Evolutionary conservation across 2,329 filamentous ascomycete genomes (phyloP), one percentile per base, ranked within the genome.

Genomic region (Coleophoma eucalyptorum): DNA sequence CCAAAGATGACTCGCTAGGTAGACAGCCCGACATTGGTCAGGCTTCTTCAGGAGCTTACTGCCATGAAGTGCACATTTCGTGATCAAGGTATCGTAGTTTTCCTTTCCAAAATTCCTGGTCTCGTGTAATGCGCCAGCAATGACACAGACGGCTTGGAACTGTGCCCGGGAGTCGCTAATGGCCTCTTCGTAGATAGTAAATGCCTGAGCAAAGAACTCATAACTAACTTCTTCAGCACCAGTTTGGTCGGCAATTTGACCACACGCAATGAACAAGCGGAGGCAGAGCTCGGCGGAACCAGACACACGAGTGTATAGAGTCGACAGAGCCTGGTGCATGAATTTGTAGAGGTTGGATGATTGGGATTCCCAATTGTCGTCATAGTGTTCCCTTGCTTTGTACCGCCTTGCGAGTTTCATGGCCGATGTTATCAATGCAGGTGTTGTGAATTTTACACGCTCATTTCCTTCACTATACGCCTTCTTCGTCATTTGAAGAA

Each of bases 11-110:
- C 92, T 97, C 3, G 94, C 94, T 59, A 99, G 75, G 65, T 97
- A 99, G 11, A 99, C 94, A 0, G 94, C 94, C 20, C 94, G 85
- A 68, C 94, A 99, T 72, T 99, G 94, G 67, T 99, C 94, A 1
- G 94, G 95, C 73, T 99, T 99, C 71, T 96, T 93, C 61, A 99
- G 79, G 58, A 99, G 76, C 69, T 97, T 99, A 73, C 92, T 97
- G 16, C 94, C 93, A 66, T 99, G 95, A 59, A 97, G 80, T 3
- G 95, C 93, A 59, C 91, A 95, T 72, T 99, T 99, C 10, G 94
- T 99, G 65, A 99, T 99, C 33, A 99, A 77, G 0, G 94, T 99
- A 68, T 99, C 95, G 70, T 97, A 99, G 66, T 97, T 99, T 71
- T 99, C 94, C 68, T 93, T 92, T 55, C 89, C 86, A 67, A 99